Base-by-base conservation (phyloP, 352 stramenopile species). In the Globisporangium cystogenes region DNA sequence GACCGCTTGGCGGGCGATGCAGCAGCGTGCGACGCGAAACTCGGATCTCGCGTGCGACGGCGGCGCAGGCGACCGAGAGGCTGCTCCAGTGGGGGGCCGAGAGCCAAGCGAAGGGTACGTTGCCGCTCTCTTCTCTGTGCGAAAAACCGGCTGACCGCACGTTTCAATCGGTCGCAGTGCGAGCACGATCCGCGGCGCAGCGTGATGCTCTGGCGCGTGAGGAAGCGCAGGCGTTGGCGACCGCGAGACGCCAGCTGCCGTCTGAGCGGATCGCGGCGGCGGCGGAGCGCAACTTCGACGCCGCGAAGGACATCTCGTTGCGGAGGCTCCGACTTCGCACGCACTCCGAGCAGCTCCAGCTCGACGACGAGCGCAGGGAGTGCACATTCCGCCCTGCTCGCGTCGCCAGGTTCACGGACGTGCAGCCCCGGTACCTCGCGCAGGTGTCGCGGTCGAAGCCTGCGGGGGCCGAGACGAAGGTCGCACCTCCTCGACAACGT, bases 351-450 rank as follows among this genome's bases (percentile, higher is more conserved):
- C 58, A 59, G 39, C 58, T 71, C 20, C 26, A 58, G 10, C 27
- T 66, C 0, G 26, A 59, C 24, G 42, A 63, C 42, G 59, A 74
- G 31, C 41, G 53, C 6, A 36, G 47, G 1, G 55, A 72, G 42
- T 81, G 73, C 55, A 73, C 57, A 3, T 84, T 81, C 54, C 63
- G 63, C 4, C 68, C 68, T 1, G 41, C 41, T 4, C 52, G 75
- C 23, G 49, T 67, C 31, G 33, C 63, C 21, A 47, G 48, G 18
- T 29, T 18, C 20, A 14, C 35, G 21, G 16, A 46, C 29, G 45
- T 43, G 8, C 45, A 59, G 27, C n/a, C 51, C 16, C 49, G 51
- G 24, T 63, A 63, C n/a, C 37, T 45, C 7, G 36, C 36, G 14
- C 48, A 12, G 27, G 29, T 2, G 31, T 21, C 46, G 4, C 39